phyloP scores from a whole-genome alignment of 805 yeast species.

The Hanseniaspora mollemarum region DNA sequence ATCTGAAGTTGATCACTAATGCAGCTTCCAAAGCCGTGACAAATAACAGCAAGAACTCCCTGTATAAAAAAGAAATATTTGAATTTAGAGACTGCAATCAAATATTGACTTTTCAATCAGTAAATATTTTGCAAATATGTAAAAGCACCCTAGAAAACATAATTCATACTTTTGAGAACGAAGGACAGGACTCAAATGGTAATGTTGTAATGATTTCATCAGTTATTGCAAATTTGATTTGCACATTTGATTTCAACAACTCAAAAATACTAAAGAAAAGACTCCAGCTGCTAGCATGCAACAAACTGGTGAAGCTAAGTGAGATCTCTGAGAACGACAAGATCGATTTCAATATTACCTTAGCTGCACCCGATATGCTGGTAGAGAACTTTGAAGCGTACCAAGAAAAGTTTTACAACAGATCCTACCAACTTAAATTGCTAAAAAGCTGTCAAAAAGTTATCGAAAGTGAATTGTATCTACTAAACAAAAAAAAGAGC shows the following conservation, averaged over 20 bases:
- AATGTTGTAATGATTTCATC: conserved; percentile 7
- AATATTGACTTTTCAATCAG: neutral
- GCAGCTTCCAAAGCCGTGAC: conserved; percentile 12
- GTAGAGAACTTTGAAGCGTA: conserved; percentile 18
- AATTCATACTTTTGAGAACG: conserved; percentile 22
- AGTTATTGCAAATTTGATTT: neutral
- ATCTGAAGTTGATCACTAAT: neutral
- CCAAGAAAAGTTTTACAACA: conserved; percentile 23
- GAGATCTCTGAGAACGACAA: conserved; percentile 18
- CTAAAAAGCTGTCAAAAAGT: conserved; percentile 14
- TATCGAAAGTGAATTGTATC: neutral
- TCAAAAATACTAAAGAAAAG: conserved; percentile 29
- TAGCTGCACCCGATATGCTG: conserved; percentile 16
- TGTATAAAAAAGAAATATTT: conserved; percentile 9
- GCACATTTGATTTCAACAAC: conserved; percentile 8
- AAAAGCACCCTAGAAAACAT: conserved; percentile 17
- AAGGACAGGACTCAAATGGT: conserved; percentile 18
- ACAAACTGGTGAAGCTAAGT: conserved; percentile 23
- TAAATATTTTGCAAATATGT: neutral
- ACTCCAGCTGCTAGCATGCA: conserved; percentile 29
- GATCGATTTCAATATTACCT: conserved; percentile 15
- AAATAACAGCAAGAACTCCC: neutral
- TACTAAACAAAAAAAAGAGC: neutral
- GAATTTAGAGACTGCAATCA: conserved; percentile 7
- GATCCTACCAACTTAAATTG: conserved; percentile 24